Percentiles rank a stretch among this genome's conserved stretches.
These are phyloP conservation scores for Debaryomyces hansenii DNA, from an alignment of 805 yeast species.

Conservation along the genomic window DNA sequence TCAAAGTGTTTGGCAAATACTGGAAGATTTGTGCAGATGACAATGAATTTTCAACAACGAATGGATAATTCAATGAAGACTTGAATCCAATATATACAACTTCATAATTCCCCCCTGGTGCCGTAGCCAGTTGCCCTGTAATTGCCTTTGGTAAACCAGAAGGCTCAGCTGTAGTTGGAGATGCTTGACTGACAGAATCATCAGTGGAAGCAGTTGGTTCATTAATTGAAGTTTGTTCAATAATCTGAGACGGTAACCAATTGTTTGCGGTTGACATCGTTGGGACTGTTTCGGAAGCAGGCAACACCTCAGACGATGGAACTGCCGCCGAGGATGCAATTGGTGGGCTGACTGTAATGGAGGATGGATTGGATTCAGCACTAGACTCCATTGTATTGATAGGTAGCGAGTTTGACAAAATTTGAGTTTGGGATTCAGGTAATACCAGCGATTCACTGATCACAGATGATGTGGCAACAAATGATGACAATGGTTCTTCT, in stretches of 20 bases:
- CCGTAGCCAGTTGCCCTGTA: conserved; percentile 59
- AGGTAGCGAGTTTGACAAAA: background rate
- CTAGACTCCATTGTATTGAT: background rate
- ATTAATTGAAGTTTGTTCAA: conserved; percentile 22
- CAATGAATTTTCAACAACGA: conserved; percentile 68
- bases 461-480: background rate
- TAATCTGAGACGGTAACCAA: conserved; percentile 39
- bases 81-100: conserved; percentile 78
- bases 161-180: conserved; percentile 30
- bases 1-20: conserved; percentile 75
- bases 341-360: background rate
- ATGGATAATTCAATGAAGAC: conserved; percentile 76
- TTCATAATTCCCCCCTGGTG: conserved; percentile 46
- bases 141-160: conserved; percentile 74
- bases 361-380: background rate
- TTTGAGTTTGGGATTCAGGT: background rate
- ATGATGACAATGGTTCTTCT: background rate
- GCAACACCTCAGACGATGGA: conserved; percentile 5
- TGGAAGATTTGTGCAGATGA: conserved; percentile 84
- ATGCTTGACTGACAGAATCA: conserved; percentile 31
- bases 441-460: background rate
- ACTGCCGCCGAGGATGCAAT: background rate
- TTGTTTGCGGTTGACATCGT: conserved; percentile 7
- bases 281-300: conserved; percentile 9
- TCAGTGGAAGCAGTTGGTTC: conserved; percentile 28